Evolutionary conservation across 805 yeast species (phyloP), one percentile per base, ranked within the genome.

Genomic region (Yarrowia keelungensis): DNA sequence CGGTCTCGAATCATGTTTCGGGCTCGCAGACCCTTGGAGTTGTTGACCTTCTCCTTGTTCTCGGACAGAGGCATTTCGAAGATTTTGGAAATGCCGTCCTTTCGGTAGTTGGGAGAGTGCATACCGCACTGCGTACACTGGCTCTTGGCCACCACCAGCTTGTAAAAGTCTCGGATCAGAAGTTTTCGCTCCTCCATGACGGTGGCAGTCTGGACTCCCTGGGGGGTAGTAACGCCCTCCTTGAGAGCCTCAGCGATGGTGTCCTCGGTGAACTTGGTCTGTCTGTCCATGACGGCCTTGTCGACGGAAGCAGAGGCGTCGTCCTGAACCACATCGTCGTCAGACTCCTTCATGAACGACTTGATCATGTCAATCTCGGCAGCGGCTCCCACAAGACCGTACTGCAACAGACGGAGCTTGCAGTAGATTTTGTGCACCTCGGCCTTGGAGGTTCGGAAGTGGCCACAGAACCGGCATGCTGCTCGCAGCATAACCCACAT

Each of bases 51-150:
- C 67, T 85, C 75, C 77, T 94, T 97, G 77, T 91, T 91, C 64
- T 91, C 97, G 62, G 84, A 84, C 73, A 96, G 83, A 7, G 96
- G 87, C 72, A 87, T 88, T 80, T 95, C 98, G 75, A 95, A 95
- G 71, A 95, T 87, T 81, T 96, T 95, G 71, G 93, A 85, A 76
- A 87, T 89, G 0, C 99, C 99, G 77, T 95, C 99, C 75, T 93
- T 94, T 81, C 99, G 87, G 82, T 89, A 94, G 43, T 89, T 83
- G 68, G 99, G 98, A 54, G 97, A 92, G 78, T 83, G 91, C 97
- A 93, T 91, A 53, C 92, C 91, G 85, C 99, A 95, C 79, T 93
- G 92, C 75, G 91, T 97, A 85, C 99, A 95, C 79, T 88, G 90
- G 69, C 92, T 88, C 79, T 97, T 87, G 59, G 89, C 79, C 71